phyloP scores from a whole-genome alignment of 305 asterid species.

The Solanum hybrid region DNA sequence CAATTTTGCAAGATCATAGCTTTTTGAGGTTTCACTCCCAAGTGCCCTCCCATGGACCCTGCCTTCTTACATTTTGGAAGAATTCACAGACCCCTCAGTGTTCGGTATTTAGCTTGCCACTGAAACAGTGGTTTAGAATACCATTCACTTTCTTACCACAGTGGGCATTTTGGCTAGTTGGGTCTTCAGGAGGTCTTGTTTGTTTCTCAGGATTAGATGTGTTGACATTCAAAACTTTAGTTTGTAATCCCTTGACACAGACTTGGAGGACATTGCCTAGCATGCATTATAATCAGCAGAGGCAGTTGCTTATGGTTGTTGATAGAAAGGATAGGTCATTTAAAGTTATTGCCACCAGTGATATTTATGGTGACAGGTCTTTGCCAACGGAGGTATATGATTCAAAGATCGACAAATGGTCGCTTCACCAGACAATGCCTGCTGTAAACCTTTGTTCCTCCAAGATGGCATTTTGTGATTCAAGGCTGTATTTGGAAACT shows the following conservation, averaged over 20 bases:
- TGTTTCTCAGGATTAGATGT: conserved; percentile 93
- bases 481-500: conserved; percentile 78
- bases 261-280: conserved; percentile 82
- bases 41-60: conserved; percentile 93
- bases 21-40: conserved; percentile 91
- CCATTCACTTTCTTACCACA: conserved; percentile 79
- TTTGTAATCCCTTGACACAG: conserved; percentile 85
- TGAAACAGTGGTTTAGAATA: conserved; percentile 90
- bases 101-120: conserved; percentile 86
- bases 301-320: conserved; percentile 88
- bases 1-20: conserved; percentile 76
- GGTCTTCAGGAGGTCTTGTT: conserved; percentile 91
- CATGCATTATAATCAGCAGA: conserved; percentile 89
- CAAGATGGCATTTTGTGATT: conserved; percentile 96
- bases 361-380: conserved; percentile 71
- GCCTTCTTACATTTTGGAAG: conserved; percentile 88
- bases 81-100: conserved; percentile 84
- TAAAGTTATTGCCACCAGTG: conserved; percentile 89
- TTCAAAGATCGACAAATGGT: conserved; percentile 74
- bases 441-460: conserved; percentile 97
- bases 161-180: conserved; percentile 98
- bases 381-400: conserved; percentile 91
- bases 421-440: conserved; percentile 87
- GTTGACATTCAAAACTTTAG: conserved; percentile 56
- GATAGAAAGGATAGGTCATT: conserved; percentile 65